Evolutionary conservation across 176 grass and related monocot species (phyloP), one percentile per base, ranked within the genome.

Genomic region (Secale cereale): DNA sequence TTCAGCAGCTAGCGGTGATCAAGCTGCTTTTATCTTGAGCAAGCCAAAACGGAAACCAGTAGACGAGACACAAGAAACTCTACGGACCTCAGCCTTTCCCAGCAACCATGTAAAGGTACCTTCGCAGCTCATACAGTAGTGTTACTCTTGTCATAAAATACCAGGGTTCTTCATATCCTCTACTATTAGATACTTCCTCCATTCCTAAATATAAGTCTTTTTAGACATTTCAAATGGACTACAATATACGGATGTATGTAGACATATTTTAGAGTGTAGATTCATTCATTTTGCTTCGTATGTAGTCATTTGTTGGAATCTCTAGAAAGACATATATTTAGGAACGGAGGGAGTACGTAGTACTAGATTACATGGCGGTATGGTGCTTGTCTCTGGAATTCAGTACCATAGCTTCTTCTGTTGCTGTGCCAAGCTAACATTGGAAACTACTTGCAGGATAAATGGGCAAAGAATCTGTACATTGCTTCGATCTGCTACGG

Each of bases 21-120:
- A 98, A 84, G 89, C 92, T 25, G 92, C 95, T 84, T 88, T 98
- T 67, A 95, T 98, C 85, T 84, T 98, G 82, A 98, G 95, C 88
- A 92, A 87, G 60, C 89, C 92, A 30, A 98, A 98, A 86, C 84
- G 87, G 56, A 94, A 93, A 82, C 85, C 87, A 3, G 57, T 86
- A 74, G 92, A 98, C 10, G 95, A 98, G 89, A 98, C 95, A 27
- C 95, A 98, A 83, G 95, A 98, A 83, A 98, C 95, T 33, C 95
- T 98, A 57, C 79, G 92, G 37, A 98, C 95, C 28, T 93, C 95
- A 28, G 92, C 92, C 40, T 98, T 98, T 50, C 95, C 95, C 57
- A 93, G 90, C 65, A 79, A 85, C 67, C 95, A 97, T 87, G 95
- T 98, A 12, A 98, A 98, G 92, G 95, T 98, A 90, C 43, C 6